phyloP scores from a whole-genome alignment of 345 rosid species.

The Leavenworthia alabamica region DNA sequence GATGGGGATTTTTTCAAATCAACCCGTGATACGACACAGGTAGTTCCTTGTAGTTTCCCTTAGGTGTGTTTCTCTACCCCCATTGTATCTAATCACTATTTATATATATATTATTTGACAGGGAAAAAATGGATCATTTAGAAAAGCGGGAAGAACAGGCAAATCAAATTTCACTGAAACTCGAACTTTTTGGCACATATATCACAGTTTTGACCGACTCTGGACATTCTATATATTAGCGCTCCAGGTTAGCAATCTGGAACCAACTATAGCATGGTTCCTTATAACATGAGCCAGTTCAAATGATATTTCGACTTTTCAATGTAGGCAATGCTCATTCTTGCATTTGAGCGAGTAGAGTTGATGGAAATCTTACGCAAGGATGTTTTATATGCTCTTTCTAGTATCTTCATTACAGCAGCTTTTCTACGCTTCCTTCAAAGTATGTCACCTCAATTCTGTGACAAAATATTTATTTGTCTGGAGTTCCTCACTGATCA shows the following conservation, averaged over 20 bases:
- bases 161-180: conserved; percentile 92
- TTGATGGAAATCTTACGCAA: conserved; percentile 48
- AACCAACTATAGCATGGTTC: background rate
- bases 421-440: conserved; percentile 83
- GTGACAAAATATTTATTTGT: no score
- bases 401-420: conserved; percentile 93
- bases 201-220: conserved; percentile 83
- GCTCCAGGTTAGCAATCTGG: conserved; percentile 57
- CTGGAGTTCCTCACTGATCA: conserved; percentile 1
- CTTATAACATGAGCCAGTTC: background rate
- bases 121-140: conserved; percentile 53
- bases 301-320: conserved; percentile 15
- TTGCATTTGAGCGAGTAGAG: conserved; percentile 67
- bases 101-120: conserved; percentile 18
- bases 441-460: conserved; percentile 45
- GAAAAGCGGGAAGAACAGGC: conserved; percentile 60
- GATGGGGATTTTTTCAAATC: conserved; percentile 88
- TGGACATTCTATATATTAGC: conserved; percentile 91
- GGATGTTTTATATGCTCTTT: conserved; percentile 60
- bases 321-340: conserved; percentile 72
- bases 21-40: conserved; percentile 50
- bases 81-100: conserved; percentile 10
- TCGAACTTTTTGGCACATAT: conserved; percentile 92
- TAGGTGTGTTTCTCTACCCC: conserved; percentile 10
- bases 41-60: conserved; percentile 25